Base-by-base conservation (phyloP, 768 basidiomycete species). In the Tricholomella constricta region DNA sequence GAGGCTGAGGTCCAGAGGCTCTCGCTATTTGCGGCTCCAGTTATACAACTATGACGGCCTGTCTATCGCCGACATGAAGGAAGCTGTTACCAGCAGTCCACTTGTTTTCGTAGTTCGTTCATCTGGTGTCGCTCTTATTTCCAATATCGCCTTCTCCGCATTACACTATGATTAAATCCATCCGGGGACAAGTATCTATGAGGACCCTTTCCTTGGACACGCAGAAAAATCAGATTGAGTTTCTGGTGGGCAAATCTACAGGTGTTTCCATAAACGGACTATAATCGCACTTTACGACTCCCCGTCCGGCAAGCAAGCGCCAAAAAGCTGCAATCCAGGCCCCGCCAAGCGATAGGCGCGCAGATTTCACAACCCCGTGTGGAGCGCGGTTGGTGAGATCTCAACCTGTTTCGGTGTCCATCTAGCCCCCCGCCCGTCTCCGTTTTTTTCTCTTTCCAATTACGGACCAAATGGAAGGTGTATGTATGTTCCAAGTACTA, bases 141-240 rank as follows among this genome's bases (percentile, higher is more conserved):
- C 25, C 25, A 26, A n/a, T n/a, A n/a, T n/a, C n/a, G n/a, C n/a
- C n/a, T n/a, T n/a, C n/a, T n/a, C n/a, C n/a, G n/a, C n/a, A n/a
- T n/a, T n/a, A n/a, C n/a, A n/a, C n/a, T n/a, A n/a, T n/a, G n/a
- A n/a, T n/a, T 27, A 31, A 23, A n/a, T 27, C 26, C 26, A 29
- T 44, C 14, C 19, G 23, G 26, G 43, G 43, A 44, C 29, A 14
- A 10, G 29, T 31, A 44, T 25, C 17, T 27, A n/a, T 44, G 20
- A 40, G 20, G 38, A 26, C 26, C 41, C 20, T 23, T 14, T 27
- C 10, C 40, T 19, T 25, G 41, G 20, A 23, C 23, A 43, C n/a
- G 19, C n/a, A n/a, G n/a, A n/a, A n/a, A n/a, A n/a, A n/a, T n/a
- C n/a, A 51, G 50, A 51, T 51, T 51, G 42, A 36, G 42, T 43